phyloP scores from a whole-genome alignment of 2,329 filamentous ascomycete genomes.

The Cladorrhinum sp. region DNA sequence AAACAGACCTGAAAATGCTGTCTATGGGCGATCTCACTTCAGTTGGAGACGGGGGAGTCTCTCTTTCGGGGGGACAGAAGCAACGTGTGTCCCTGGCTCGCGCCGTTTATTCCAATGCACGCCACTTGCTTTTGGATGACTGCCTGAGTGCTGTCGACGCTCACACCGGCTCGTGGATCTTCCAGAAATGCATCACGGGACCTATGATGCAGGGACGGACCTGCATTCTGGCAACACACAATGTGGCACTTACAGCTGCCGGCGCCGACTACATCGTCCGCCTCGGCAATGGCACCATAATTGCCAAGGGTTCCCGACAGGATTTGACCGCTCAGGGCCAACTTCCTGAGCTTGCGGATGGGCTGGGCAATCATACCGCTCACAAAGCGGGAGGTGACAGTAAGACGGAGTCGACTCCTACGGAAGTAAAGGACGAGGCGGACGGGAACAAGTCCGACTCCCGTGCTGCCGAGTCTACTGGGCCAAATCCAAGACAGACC shows the following conservation, averaged over 20 bases:
- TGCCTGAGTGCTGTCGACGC: constrained; percentile 94
- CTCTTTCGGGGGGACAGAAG: constrained; percentile 94
- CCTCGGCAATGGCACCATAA: constrained; percentile 79
- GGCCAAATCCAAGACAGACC: constrained; percentile 80
- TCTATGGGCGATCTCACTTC: constrained; percentile 87
- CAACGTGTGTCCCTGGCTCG: constrained; percentile 96
- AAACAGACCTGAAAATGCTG: constrained; percentile 84
- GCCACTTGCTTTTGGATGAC: constrained; percentile 86
- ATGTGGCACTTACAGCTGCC: constrained; percentile 77
- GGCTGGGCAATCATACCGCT: constrained; percentile 35
- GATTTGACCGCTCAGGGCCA: constrained; percentile 79
- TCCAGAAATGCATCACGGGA: constrained; percentile 83
- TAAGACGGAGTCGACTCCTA: constrained; percentile 47
- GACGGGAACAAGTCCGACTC: constrained; percentile 9
- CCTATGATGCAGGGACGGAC: constrained; percentile 83
- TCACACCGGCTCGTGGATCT: constrained; percentile 95
- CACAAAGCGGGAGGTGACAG: constrained; percentile 36
- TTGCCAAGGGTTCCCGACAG: constrained; percentile 67
- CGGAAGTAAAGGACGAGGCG: constrained; percentile 50
- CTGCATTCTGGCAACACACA: constrained; percentile 92
- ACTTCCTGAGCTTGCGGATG: constrained; percentile 63
- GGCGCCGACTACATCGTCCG: constrained; percentile 76
- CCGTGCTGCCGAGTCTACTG: constrained; percentile 60
- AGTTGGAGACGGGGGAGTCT: constrained; percentile 96
- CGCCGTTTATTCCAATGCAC: constrained; percentile 89